Conservation (phyloP, 345 rosid genomes). For the Lenwebbia sp. region DNA sequence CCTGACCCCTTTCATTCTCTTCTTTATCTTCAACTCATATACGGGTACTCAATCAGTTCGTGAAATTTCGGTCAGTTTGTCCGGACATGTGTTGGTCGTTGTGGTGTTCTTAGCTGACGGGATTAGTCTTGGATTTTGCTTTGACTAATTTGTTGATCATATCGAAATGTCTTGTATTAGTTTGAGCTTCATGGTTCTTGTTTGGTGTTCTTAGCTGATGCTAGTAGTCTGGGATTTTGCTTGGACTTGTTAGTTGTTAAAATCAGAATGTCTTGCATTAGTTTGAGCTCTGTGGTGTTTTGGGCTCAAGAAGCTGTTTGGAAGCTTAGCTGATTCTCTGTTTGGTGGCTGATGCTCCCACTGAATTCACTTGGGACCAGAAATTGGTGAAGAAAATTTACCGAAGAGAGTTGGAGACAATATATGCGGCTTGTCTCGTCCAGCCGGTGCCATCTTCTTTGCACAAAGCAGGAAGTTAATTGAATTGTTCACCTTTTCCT, state of each 20-base stretch:
- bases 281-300: background rate
- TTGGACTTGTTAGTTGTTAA: background rate
- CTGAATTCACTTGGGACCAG: background rate
- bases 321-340: background rate
- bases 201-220: background rate
- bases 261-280: background rate
- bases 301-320: background rate
- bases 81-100: background rate
- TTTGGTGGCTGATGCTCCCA: background rate
- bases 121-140: background rate
- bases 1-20: background rate
- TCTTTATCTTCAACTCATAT: background rate
- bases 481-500: background rate
- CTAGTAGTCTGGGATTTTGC: background rate
- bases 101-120: background rate
- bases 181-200: background rate
- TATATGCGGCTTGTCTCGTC: background rate
- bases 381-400: background rate
- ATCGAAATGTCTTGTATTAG: background rate
- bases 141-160: background rate
- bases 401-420: background rate
- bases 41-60: background rate
- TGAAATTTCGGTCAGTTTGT: background rate
- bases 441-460: background rate
- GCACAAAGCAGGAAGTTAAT: background rate